Evolutionary conservation across 1,284 basidiomycete species (phyloP), one percentile per base, ranked within the genome.

Genomic region (Cutaneotrichosporon cyanovorans): DNA sequence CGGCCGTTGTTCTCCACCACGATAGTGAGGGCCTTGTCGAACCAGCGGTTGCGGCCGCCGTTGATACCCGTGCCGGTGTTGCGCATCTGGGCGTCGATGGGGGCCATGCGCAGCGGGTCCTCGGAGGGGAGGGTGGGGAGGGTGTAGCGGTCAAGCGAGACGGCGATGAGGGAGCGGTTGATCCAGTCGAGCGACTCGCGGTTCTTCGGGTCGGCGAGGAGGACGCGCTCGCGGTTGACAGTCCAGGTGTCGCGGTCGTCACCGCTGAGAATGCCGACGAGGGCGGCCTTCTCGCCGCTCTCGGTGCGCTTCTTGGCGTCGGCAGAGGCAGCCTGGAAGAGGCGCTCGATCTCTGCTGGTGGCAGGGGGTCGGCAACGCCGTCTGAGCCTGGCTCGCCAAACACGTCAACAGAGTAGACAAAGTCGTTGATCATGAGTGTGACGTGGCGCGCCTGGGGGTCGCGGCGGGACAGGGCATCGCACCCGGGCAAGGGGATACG

Each of bases 191-290:
- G 74, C 1, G 75, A 77, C 28, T 71, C 58, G 21, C 74, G 74
- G 70, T 95, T 96, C 18, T 60, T 56, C 0, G 81, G 78, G 3
- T 83, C 84, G 21, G 88, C 71, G 2, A 78, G 74, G 5, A 87
- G 71, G 7, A 95, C 78, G 55, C 84, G 75, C 61, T 80, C 73
- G 34, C 87, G 78, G 57, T 87, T 85, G 47, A 28, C 87, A 15
- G 87, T 79, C 92, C 92, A 97, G 11, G 66, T 75, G 70, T 95
- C 87, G 55, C 92, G 76, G 34, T 84, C 77, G 62, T 92, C 88
- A 2, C 83, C 81, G 37, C 81, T 87, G 47, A 96, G 74, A 2
- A 85, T 76, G 14, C 87, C 83, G 6, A 97, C 75, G 33, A 79
- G 75, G 1, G 78, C 61, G 1, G 82, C 74, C 23, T 60, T 66